Evolutionary conservation across 805 yeast genomes (phyloP), one percentile per base, ranked within the genome.

Genomic region (Teunomyces tritomae): DNA sequence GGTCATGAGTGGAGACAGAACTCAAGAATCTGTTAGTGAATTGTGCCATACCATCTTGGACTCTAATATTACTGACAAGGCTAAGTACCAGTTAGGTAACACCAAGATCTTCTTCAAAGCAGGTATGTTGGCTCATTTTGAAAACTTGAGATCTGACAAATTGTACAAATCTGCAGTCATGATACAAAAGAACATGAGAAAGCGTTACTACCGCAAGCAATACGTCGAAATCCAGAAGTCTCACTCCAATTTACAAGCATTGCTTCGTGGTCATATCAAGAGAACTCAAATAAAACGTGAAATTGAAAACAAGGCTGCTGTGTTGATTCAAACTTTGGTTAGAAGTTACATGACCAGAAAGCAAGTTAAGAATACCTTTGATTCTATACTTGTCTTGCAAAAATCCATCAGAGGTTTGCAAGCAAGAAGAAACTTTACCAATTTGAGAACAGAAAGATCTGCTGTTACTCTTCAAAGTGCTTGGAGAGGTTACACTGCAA

Each of bases 31-130:
- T 17, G 81, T 85, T 17, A 77, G 79, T 51, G 80, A 70, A n/a
- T 73, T 87, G 45, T 88, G 94, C 62, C 73, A 80, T 59, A 77
- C 78, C 32, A 87, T 92, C 50, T 74, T 92, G 58, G 71, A 76
- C 35, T 73, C 74, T 17, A 80, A 87, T 36, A 84, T 88, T 45
- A 78, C 83, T 24, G 87, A 83, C 62, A 77, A 76, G 32, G 70
- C 74, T 46, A 87, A 87, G 59, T 91, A 86, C 65, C 97, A 91
- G 68, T 77, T 88, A 50, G 99, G 99, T 71, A 83, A 88, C 62
- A 87, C 96, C 36, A 92, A 92, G 71, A 89, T 92, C 49, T 92
- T 92, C 73, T 89, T 92, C 74, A 86, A 96, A 60, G 97, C 97
- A 28, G 99, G 99, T 63, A 87, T 92, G 86, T 76, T 92, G 65